Evolutionary conservation across 352 stramenopile species (phyloP).

Genomic region (Phytophthora megakarya): DNA sequence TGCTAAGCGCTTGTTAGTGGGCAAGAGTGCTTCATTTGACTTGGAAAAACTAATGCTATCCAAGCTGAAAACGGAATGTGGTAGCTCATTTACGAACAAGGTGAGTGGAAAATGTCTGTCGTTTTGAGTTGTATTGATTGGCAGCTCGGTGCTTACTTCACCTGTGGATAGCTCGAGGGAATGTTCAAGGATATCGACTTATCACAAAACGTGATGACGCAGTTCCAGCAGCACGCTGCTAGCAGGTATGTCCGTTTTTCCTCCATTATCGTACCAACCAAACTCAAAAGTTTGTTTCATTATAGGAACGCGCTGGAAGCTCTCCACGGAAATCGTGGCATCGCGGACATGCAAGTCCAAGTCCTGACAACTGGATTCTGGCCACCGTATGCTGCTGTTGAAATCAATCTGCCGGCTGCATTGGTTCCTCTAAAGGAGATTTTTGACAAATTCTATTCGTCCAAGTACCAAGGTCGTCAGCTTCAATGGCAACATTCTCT

Average conservation of each 20-base stretch:
- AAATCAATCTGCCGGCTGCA: constrained; percentile 75
- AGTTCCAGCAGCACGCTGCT: constrained; percentile 85
- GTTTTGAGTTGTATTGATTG: background rate
- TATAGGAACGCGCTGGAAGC: constrained; percentile 56
- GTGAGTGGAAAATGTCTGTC: constrained; percentile 27
- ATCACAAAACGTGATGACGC: constrained; percentile 93
- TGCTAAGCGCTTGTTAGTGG: constrained; percentile 95
- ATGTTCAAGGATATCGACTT: constrained; percentile 99
- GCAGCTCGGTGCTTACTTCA: constrained; percentile 2
- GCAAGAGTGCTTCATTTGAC: constrained; percentile 91
- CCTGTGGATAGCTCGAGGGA: constrained; percentile 90
- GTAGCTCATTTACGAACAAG: constrained; percentile 97
- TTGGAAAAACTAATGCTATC: constrained; percentile 96
- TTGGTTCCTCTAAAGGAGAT: constrained; percentile 78
- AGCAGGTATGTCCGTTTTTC: constrained; percentile 55
- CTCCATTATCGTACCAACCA: background rate
- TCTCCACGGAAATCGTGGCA: constrained; percentile 38
- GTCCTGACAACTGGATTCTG: constrained; percentile 98
- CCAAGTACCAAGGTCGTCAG: constrained; percentile 88
- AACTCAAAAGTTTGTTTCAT: constrained; percentile 7
- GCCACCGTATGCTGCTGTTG: constrained; percentile 91
- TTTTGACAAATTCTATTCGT: constrained; percentile 91
- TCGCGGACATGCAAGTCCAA: constrained; percentile 95
- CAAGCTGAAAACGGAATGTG: constrained; percentile 98
- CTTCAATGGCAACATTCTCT: constrained; percentile 93